Percentiles rank a stretch among this genome's conserved stretches.
Evolutionary conservation across 768 basidiomycete species (phyloP).

Genomic region (Tremella mesenterica): DNA sequence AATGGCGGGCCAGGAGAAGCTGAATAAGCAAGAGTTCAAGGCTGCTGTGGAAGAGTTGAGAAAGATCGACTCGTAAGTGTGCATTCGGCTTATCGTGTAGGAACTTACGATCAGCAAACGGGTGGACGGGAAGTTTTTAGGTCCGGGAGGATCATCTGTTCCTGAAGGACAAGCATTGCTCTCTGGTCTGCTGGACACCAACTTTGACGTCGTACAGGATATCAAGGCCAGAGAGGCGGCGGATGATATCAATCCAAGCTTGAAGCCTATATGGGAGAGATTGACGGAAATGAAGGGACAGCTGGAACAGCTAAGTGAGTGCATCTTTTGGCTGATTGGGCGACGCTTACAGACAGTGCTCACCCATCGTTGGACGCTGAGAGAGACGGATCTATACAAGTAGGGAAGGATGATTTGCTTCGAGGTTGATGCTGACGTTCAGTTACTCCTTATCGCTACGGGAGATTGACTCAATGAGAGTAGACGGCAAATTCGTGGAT

Average conservation of each 20-base stretch:
- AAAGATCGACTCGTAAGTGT: conserved; percentile 62
- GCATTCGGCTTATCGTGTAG: not conserved
- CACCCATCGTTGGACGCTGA: conserved; percentile 92
- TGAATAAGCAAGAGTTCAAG: conserved; percentile 78
- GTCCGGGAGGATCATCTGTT: conserved; percentile 70
- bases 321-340: not conserved
- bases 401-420: conserved; percentile 14
- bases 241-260: conserved; percentile 71
- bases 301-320: conserved; percentile 63
- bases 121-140: conserved; percentile 91
- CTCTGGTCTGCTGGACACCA: conserved; percentile 86
- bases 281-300: conserved; percentile 75
- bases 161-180: conserved; percentile 87
- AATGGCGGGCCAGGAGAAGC: conserved; percentile 69
- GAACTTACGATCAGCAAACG: conserved; percentile 55
- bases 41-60: conserved; percentile 83
- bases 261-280: conserved; percentile 89
- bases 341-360: conserved; percentile 49
- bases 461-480: conserved; percentile 93
- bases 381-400: conserved; percentile 56
- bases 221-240: conserved; percentile 74
- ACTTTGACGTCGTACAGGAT: conserved; percentile 90
- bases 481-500: conserved; percentile 95
- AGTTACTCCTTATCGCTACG: conserved; percentile 88
- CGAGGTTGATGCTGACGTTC: conserved; percentile 35